Evolutionary conservation across 2,329 filamentous ascomycete genomes (phyloP).

Genomic region (Alternaria triticina): DNA sequence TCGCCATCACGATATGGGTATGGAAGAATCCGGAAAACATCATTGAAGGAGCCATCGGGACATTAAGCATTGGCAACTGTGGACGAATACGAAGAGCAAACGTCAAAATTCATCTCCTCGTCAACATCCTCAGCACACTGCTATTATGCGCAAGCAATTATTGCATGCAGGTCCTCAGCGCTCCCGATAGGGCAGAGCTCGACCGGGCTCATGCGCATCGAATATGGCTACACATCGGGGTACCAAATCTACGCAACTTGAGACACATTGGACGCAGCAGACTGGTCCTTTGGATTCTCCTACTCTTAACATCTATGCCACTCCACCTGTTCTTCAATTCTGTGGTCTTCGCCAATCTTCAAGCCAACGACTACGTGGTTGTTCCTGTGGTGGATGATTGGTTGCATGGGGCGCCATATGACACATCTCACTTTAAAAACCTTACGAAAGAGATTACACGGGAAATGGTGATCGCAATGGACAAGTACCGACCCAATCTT

Average conservation of each 20-base stretch:
- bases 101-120: slow-evolving; percentile 50
- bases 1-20: background rate
- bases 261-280: slow-evolving; percentile 1
- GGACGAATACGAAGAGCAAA: background rate
- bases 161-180: slow-evolving; percentile 34
- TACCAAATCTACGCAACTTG: slow-evolving; percentile 40
- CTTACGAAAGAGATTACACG: background rate
- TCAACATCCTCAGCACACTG: slow-evolving; percentile 54
- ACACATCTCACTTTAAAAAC: slow-evolving; percentile 8
- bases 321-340: slow-evolving; percentile 30
- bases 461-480: background rate
- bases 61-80: background rate
- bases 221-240: slow-evolving; percentile 51
- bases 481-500: background rate
- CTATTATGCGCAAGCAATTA: slow-evolving; percentile 34
- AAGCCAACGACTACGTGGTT: slow-evolving; percentile 23
- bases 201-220: slow-evolving; percentile 32
- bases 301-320: slow-evolving; percentile 16
- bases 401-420: slow-evolving; percentile 14
- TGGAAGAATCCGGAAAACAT: background rate
- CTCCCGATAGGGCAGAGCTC: slow-evolving; percentile 29
- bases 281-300: slow-evolving; percentile 5
- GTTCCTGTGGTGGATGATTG: slow-evolving; percentile 15
- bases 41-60: background rate
- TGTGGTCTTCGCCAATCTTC: slow-evolving; percentile 19